Base-by-base conservation (phyloP, 331 rosid genomes). In the Cydonia oblonga region DNA sequence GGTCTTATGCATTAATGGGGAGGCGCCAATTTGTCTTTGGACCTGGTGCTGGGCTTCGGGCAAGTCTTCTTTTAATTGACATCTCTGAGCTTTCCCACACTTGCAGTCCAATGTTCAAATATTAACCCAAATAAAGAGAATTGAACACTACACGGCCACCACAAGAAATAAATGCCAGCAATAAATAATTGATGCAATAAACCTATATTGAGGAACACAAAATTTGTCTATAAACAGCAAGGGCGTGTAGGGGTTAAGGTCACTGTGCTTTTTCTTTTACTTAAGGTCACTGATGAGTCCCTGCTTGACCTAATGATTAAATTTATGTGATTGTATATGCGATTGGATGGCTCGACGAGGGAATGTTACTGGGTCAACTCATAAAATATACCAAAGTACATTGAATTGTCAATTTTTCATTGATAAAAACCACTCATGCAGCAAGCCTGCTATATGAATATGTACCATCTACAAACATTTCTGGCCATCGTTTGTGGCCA, bases 401-500 rank as follows among this genome's bases (percentile, higher is more conserved):
- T 61, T 46, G 66, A 61, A 61, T 61, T 61, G 66, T 61, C 66
- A 29, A 76, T 67, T 63, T 74, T 61, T 77, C 81, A 63, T 68
- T 38, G 70, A 78, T 80, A 84, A 71, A 61, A 84, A 5, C 80
- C 66, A 80, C 71, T 71, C 38, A 61, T 33, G 82, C 74, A 76
- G 62, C 69, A 26, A 0, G 40, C 22, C 32, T n/a, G n/a, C n/a
- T 75, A 51, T 54, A 16, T 20, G 6, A 67, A 10, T 15, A 25
- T 28, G 69, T 58, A 58, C 64, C 64, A 38, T 28, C 69, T 77
- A 65, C 51, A n/a, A 74, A 76, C 54, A 72, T 69, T 86, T 73
- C 75, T 62, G 77, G 82, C 90, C 87, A 64, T 88, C 82, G 75
- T 82, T 86, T 71, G 90, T 84, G 92, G 74, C 74, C 75, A 75